phyloP scores from a whole-genome alignment of 768 basidiomycete species.

The Hericium rajendrae region DNA sequence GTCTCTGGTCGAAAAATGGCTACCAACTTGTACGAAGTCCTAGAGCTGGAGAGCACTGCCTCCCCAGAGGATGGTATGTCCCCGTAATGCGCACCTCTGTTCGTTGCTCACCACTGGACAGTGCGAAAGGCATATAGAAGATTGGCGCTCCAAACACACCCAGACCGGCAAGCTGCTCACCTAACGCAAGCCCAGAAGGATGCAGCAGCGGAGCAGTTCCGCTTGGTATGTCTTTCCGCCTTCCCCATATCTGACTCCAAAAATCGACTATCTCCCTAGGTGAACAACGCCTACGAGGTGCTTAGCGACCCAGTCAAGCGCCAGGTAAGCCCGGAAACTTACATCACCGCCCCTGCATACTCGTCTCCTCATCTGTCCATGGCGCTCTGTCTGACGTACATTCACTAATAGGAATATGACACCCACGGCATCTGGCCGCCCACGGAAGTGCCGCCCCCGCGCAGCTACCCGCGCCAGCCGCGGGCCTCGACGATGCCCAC shows the following conservation, averaged over 20 bases:
- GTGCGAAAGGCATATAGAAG: conserved; percentile 75
- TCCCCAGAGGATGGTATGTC: conserved; percentile 52
- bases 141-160: conserved; percentile 65
- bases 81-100: conserved; percentile 7
- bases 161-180: conserved; percentile 53
- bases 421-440: conserved; percentile 69
- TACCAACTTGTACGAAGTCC: conserved; percentile 53
- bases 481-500: conserved; percentile 1
- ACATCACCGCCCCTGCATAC: neutral
- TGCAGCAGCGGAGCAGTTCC: conserved; percentile 48
- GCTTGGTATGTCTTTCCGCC: conserved; percentile 26
- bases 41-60: conserved; percentile 46
- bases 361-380: conserved; percentile 1
- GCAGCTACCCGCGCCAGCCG: conserved; percentile 1
- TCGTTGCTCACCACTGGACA: conserved; percentile 17
- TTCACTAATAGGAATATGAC: conserved; percentile 47
- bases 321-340: conserved; percentile 26
- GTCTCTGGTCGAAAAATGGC: conserved; percentile 29
- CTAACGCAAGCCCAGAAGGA: conserved; percentile 39
- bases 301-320: conserved; percentile 54
- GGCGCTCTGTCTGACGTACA: too few species aligned
- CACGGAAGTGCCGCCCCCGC: conserved; percentile 23
- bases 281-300: conserved; percentile 74
- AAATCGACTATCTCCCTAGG: conserved; percentile 28
- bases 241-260: neutral